Base-by-base conservation (phyloP, 192 early-diverging fungal genomes). In the Coemansia reversa region DNA sequence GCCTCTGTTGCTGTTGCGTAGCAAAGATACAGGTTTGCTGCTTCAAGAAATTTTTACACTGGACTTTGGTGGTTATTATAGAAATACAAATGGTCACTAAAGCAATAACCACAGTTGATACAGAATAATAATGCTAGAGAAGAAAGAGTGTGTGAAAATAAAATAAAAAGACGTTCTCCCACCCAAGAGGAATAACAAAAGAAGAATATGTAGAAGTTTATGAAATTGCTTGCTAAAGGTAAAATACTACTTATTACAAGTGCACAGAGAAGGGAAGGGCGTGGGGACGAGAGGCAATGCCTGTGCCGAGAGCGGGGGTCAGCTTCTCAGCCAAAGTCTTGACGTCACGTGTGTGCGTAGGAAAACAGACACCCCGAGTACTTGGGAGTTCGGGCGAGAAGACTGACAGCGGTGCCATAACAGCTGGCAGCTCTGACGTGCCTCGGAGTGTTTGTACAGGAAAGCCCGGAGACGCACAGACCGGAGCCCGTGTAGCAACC, bases 291-390 rank as follows among this genome's bases (percentile, higher is more conserved):
- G 4, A n/a, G 8, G 14, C 8, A 27, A 11, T 29, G 49, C 49
- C 49, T 50, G 49, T 20, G 51, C 51, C 51, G 12, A 25, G 5
- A 18, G 5, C 3, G 52, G 19, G 20, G 16, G 24, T 53, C 24
- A 16, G 27, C 2, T 29, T 55, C 25, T 20, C 51, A 53, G 27
- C n/a, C 24, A 16, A 27, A 20, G 19, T 12, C 20, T 53, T 5
- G 9, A 30, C 23, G 7, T 56, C 55, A 56, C 55, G 55, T 56
- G 55, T 25, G 28, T 20, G 33, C 19, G 33, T 30, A 56, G 9
- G 39, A 45, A 45, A 45, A 45, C 39, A 45, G 39, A 45, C 39
- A 45, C 39, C 33, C 6, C 33, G 33, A 35, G 33, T 35, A 35
- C 2, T 11, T 11, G 14, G 39, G 39, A 14, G 9, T 2, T 9